These are phyloP conservation scores for Schoenoplectus tabernaemontani DNA, from an alignment of 202 grass and related monocot species.

Conservation along the genomic window DNA sequence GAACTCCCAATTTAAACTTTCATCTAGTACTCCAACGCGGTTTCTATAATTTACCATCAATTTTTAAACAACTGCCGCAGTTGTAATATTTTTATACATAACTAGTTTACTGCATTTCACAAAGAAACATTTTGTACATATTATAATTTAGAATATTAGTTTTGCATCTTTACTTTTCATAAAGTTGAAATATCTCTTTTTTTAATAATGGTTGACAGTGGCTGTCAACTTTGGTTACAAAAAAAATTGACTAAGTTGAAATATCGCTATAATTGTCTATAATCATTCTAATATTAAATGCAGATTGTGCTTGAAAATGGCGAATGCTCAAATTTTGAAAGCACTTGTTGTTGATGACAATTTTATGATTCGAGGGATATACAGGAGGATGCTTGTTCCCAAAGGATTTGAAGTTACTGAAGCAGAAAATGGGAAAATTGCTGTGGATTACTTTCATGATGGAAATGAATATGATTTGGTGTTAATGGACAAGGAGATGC, in stretches of 20 bases:
- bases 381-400: background rate
- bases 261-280: background rate
- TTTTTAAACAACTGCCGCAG: background rate
- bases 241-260: too few relatives aligned
- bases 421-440: conserved; percentile 18
- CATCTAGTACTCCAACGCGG: background rate
- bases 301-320: background rate
- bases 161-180: background rate
- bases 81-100: background rate
- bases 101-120: background rate
- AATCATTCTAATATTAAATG: background rate
- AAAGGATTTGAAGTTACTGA: background rate
- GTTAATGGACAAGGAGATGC: conserved; percentile 24
- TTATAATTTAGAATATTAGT: background rate
- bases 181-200: background rate
- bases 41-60: background rate
- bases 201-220: too few relatives aligned
- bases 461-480: conserved; percentile 18
- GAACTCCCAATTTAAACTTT: background rate
- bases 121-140: background rate
- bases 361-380: background rate
- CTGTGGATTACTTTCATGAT: background rate
- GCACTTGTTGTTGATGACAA: conserved; percentile 22
- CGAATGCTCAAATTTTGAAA: conserved; percentile 14
- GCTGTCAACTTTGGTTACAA: too few relatives aligned